Evolutionary conservation across 2,329 filamentous ascomycete genomes (phyloP).

Genomic region (Venturia pyrina): DNA sequence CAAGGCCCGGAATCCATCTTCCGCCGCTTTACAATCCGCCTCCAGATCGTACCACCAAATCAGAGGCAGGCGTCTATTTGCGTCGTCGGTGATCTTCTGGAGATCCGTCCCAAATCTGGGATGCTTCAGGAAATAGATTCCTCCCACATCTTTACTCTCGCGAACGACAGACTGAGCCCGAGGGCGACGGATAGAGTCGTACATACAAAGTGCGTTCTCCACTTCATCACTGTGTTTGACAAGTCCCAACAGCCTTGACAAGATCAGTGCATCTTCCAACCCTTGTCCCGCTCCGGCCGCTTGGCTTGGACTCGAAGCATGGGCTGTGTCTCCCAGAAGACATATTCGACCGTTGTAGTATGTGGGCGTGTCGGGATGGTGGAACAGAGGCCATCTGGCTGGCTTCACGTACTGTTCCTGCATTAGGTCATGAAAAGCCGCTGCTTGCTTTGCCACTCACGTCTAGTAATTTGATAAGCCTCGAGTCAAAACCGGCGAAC

Average conservation of each 20-base stretch:
- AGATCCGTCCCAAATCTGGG: conserved; percentile 17
- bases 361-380: conserved; percentile 37
- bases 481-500: conserved; percentile 13
- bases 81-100: conserved; percentile 14
- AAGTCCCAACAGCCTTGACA: conserved; percentile 9
- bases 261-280: conserved; percentile 26
- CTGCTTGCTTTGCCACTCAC: conserved; percentile 20
- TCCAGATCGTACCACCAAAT: conserved; percentile 23
- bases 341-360: conserved; percentile 30
- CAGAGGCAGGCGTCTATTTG: conserved; percentile 18
- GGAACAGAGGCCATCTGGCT: conserved; percentile 46
- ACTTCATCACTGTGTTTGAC: not conserved
- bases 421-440: conserved; percentile 14
- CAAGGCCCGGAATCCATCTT: conserved; percentile 9
- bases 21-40: conserved; percentile 18
- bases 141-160: conserved; percentile 23
- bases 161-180: conserved; percentile 19
- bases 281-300: conserved; percentile 30
- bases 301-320: conserved; percentile 29
- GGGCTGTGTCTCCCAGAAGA: conserved; percentile 30
- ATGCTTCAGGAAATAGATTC: conserved; percentile 17
- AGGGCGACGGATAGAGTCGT: conserved; percentile 8
- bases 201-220: conserved; percentile 1
- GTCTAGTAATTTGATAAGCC: conserved; percentile 6
- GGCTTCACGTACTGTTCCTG: conserved; percentile 23